Evolutionary conservation across 208 protist species (phyloP).

Genomic region (Porcisia hertigi): DNA sequence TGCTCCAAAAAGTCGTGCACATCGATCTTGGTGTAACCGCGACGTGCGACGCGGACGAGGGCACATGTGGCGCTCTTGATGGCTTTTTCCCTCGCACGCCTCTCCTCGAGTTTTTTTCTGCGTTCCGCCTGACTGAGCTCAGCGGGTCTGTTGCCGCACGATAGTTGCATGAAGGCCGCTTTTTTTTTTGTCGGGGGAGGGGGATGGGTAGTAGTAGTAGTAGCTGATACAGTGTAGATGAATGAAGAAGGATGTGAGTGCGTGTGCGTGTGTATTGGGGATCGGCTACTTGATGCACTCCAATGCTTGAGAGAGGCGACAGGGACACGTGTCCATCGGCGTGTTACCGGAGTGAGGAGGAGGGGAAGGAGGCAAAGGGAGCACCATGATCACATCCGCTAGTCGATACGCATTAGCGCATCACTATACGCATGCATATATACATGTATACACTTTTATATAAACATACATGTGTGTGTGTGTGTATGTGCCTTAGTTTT

Average conservation of each 20-base stretch:
- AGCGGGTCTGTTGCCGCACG: slow-evolving; percentile 6
- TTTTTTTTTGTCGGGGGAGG: neutral
- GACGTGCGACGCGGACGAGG: slow-evolving; percentile 3
- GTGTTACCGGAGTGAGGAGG: neutral
- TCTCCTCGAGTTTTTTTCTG: neutral
- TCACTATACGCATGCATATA: no score
- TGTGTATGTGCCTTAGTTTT: neutral
- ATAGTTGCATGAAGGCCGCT: slow-evolving; percentile 6
- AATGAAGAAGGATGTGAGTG: neutral
- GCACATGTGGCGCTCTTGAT: slow-evolving; percentile 5
- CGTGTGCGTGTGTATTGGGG: slow-evolving; percentile 3
- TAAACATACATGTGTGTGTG: neutral
- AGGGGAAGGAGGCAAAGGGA: neutral
- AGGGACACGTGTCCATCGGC: neutral
- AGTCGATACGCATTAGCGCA: neutral
- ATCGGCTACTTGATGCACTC: neutral
- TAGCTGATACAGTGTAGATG: no score
- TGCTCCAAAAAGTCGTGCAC: slow-evolving; percentile 7
- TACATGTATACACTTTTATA: no score
- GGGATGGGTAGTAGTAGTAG: neutral
- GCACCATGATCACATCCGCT: neutral
- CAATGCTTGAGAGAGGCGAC: neutral
- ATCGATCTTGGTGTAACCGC: neutral
- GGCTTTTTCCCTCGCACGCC: neutral
- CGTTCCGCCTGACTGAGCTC: slow-evolving; percentile 6